Evolutionary conservation across 495 filamentous ascomycete species (phyloP), one percentile per base, ranked within the genome.

Genomic region (Xylaria grammica): DNA sequence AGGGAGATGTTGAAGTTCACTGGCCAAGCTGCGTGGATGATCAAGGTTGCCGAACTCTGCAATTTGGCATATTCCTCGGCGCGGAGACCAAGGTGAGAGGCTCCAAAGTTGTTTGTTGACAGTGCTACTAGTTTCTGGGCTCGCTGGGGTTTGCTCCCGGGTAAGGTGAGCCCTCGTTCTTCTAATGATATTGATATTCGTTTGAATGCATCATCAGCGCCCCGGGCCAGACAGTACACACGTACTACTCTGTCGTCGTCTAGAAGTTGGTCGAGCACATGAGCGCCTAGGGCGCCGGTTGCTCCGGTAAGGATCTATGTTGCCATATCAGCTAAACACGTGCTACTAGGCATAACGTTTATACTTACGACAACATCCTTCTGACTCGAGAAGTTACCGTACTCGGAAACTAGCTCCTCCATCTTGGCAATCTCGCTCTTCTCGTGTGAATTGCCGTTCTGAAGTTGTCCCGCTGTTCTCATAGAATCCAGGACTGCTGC

Each of bases 21-120:
- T 5, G 86, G 82, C 89, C 89, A 91, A 38, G 87, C 89, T n/a
- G 83, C 80, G 71, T 91, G 89, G 55, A 87, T 81, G 46, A 87
- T 80, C 34, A 81, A 73, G 2, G 82, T 82, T 4, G 82, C 75
- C 0, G 74, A 75, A 6, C 75, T 53, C 15, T 72, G 72, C 63
- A 86, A 76, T 24, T 74, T 48, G n/a, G 71, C 48, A 19, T 78
- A 70, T 19, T 70, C 68, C 5, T 65, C 49, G 17, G 70, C 40
- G 19, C 72, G 64, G 6, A 88, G 70, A 40, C 82, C 85, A 1
- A 88, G 75, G 22, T 76, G 66, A 3, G 76, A 65, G 20, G 75
- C 52, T 27, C 78, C 77, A 4, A 85, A 70, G 42, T 77, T 65
- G 45, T 75, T 72, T 27, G 77, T 69, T 15, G 66, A 61, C 3